Evolutionary conservation across 805 yeast genomes (phyloP).

Genomic region (Yarrowia deformans): DNA sequence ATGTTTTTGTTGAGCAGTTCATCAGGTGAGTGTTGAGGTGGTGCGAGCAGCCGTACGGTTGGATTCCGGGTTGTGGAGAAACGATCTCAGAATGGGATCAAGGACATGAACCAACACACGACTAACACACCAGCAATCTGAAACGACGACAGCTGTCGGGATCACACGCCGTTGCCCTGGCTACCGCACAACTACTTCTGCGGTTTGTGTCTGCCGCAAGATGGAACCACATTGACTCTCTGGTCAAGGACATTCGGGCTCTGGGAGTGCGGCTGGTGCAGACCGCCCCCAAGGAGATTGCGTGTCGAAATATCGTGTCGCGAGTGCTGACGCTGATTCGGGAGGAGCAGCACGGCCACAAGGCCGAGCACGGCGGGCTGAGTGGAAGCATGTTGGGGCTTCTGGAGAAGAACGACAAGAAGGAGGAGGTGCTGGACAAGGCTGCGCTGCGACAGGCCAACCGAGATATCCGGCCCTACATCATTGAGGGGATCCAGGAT

Average conservation of each 20-base stretch:
- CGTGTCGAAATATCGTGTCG: slow-evolving; percentile 89
- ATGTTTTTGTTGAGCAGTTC: slow-evolving; percentile 33
- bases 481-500: slow-evolving; percentile 91
- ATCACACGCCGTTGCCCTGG: slow-evolving; percentile 81
- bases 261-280: slow-evolving; percentile 70
- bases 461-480: slow-evolving; percentile 77
- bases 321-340: slow-evolving; percentile 85
- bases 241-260: slow-evolving; percentile 72
- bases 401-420: slow-evolving; percentile 56
- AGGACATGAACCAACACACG: no score
- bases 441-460: slow-evolving; percentile 42
- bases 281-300: slow-evolving; percentile 89
- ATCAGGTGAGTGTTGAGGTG: slow-evolving; percentile 24
- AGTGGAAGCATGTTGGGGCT: slow-evolving; percentile 83
- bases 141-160: slow-evolving; percentile 87
- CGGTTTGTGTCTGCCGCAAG: slow-evolving; percentile 88
- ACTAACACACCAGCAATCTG: slow-evolving; percentile 51
- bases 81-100: no score
- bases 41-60: not conserved
- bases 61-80: not conserved
- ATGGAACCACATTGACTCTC: slow-evolving; percentile 80
- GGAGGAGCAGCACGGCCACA: slow-evolving; percentile 75
- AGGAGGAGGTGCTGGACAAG: slow-evolving; percentile 42
- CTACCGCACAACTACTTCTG: slow-evolving; percentile 84
- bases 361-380: slow-evolving; percentile 44